A percentile compares a stretch with the other conserved stretches of the same genome.
Conservation (phyloP, 768 basidiomycete genomes). For the Suillus spraguei region DNA sequence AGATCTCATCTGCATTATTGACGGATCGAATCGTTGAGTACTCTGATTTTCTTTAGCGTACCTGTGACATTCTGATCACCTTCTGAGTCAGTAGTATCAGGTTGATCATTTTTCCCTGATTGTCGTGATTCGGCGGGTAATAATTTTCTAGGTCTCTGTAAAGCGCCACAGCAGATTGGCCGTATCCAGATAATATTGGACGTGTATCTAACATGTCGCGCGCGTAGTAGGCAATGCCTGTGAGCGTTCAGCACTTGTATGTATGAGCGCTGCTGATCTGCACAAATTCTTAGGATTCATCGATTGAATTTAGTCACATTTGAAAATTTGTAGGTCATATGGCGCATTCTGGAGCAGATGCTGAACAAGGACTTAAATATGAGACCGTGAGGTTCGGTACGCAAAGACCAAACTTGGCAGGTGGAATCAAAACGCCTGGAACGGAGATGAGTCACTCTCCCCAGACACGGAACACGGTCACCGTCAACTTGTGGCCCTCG, state of each 20-base stretch:
- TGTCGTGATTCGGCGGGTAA: background rate
- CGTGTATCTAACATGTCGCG: background rate
- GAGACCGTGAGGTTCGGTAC: background rate
- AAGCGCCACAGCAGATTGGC: background rate
- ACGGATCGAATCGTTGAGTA: no score
- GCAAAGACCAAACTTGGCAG: background rate
- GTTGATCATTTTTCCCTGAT: background rate
- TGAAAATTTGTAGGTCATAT: background rate
- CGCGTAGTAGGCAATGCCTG: background rate
- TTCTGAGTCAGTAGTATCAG: no score
- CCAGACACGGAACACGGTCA: background rate
- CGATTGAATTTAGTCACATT: background rate
- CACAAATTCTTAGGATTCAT: background rate
- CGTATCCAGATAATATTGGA: background rate
- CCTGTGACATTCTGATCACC: background rate
- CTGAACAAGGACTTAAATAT: background rate
- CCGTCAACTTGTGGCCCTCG: background rate
- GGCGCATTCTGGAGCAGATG: background rate
- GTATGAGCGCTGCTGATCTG: background rate
- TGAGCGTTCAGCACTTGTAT: background rate
- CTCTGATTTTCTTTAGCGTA: background rate
- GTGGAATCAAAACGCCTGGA: background rate
- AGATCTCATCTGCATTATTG: no score
- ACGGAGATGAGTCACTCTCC: background rate
- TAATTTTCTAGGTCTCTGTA: background rate